These are phyloP conservation scores for Phalaenopsis hybrid DNA, from an alignment of 116 monocot species.

Conservation along the genomic window DNA sequence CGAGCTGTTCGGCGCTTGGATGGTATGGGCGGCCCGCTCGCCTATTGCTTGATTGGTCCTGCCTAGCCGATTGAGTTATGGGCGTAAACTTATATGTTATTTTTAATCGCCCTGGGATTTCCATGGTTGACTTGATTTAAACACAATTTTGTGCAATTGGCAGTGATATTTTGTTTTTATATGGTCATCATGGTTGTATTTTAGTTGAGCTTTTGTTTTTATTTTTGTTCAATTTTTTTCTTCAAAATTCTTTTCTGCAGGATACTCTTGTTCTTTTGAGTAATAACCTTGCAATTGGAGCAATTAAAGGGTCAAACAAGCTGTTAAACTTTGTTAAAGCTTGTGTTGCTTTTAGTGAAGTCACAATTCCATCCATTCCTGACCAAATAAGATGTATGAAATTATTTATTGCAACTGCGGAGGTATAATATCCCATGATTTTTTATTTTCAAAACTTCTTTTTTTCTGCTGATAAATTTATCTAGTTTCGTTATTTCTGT, in stretches of 20 bases:
- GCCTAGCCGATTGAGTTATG: too few species aligned
- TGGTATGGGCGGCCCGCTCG: too few species aligned
- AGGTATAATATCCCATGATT: conserved; percentile 16
- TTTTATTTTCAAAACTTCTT: not conserved
- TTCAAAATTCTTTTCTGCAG: conserved; percentile 20
- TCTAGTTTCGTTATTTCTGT: not conserved
- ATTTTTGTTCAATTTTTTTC: not conserved
- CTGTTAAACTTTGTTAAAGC: conserved; percentile 22
- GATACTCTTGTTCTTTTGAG: conserved; percentile 32
- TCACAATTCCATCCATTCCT: conserved; percentile 40
- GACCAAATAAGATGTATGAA: conserved; percentile 13
- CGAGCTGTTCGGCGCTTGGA: too few species aligned
- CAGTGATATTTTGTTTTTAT: not conserved
- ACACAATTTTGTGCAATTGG: not conserved
- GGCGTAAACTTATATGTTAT: not conserved
- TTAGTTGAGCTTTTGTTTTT: not conserved
- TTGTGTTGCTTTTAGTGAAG: conserved; percentile 45
- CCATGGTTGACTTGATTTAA: not conserved
- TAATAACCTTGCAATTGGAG: conserved; percentile 30
- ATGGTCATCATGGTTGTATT: not conserved
- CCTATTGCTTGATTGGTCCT: too few species aligned
- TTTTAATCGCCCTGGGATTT: not conserved
- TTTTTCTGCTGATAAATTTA: not conserved
- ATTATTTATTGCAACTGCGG: conserved; percentile 46
- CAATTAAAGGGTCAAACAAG: conserved; percentile 19